Percentiles rank a stretch among this genome's conserved stretches.
phyloP scores from a whole-genome alignment of 2,329 filamentous ascomycete species.

The Cercospora beticola region DNA sequence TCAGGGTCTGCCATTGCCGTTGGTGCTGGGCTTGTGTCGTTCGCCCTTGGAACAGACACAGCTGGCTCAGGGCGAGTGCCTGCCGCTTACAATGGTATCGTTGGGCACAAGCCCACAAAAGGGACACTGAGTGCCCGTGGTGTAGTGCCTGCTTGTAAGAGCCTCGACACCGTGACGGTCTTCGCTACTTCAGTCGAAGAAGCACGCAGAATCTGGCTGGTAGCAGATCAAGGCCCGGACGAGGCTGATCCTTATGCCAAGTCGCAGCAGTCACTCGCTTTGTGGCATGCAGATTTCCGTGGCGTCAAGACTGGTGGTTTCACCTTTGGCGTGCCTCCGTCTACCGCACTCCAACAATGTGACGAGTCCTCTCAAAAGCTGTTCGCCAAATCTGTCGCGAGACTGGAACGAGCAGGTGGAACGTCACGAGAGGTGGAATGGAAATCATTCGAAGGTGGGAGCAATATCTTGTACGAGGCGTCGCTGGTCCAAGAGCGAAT shows the following conservation, averaged over 20 bases:
- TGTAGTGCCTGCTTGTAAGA: constrained; percentile 57
- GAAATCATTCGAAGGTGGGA: constrained; percentile 52
- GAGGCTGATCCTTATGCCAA: constrained; percentile 55
- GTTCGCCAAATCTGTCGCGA: constrained; percentile 47
- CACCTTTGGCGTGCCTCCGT: constrained; percentile 51
- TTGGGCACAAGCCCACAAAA: constrained; percentile 53
- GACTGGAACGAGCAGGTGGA: constrained; percentile 45
- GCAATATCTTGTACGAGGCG: constrained; percentile 57
- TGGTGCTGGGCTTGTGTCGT: constrained; percentile 53
- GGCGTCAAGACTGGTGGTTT: constrained; percentile 44
- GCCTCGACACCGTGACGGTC: constrained; percentile 59
- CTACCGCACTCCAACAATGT: constrained; percentile 46
- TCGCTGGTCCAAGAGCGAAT: constrained; percentile 59
- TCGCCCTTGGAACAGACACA: constrained; percentile 59
- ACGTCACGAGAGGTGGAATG: constrained; percentile 50
- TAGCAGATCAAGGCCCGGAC: constrained; percentile 50
- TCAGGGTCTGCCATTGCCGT: constrained; percentile 58
- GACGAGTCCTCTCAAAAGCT: constrained; percentile 42
- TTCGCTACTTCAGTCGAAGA: constrained; percentile 52
- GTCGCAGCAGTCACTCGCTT: constrained; percentile 35
- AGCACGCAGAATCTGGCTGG: constrained; percentile 51
- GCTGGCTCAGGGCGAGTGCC: constrained; percentile 57
- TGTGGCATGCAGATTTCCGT: constrained; percentile 37
- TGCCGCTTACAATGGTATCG: constrained; percentile 54
- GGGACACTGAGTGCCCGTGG: constrained; percentile 53